Evolutionary conservation across 2,329 filamentous ascomycete genomes (phyloP).

Genomic region (Trichophyton mentagrophytes): DNA sequence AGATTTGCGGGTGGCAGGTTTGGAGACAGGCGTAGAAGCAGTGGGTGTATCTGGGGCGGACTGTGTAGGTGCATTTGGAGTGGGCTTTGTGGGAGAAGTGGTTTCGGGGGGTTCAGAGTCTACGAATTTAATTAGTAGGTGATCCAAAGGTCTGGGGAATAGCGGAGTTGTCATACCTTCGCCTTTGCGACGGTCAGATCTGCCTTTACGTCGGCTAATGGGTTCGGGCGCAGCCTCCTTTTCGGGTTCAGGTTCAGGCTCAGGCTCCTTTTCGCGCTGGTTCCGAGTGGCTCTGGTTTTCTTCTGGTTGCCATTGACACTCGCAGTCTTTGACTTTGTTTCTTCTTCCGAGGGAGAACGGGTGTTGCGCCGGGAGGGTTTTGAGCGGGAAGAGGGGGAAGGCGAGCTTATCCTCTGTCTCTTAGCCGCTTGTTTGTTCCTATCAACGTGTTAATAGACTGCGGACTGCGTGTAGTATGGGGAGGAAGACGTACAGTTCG

Average conservation of each 20-base stretch:
- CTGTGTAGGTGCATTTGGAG: constrained; percentile 27
- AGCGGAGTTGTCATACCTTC: constrained; percentile 48
- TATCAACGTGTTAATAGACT: constrained; percentile 25
- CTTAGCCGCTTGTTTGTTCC: constrained; percentile 60
- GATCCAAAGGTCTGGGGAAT: not conserved
- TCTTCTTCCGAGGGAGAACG: constrained; percentile 54
- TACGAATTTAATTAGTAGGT: not conserved
- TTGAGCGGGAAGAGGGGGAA: constrained; percentile 49
- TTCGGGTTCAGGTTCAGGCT: constrained; percentile 56
- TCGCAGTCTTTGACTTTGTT: constrained; percentile 28
- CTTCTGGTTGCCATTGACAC: constrained; percentile 35
- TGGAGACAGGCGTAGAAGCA: constrained; percentile 24
- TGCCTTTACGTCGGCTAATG: constrained; percentile 65
- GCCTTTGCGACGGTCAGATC: constrained; percentile 64
- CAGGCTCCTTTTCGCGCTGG: constrained; percentile 37
- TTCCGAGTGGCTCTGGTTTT: constrained; percentile 48
- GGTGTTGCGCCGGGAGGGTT: constrained; percentile 34
- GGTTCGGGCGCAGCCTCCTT: constrained; percentile 56
- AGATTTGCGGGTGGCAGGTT: constrained; percentile 46
- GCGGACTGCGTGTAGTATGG: not conserved
- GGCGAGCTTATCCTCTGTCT: constrained; percentile 71
- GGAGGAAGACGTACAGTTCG: constrained; percentile 61
- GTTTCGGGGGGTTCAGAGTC: constrained; percentile 62
- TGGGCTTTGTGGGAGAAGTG: constrained; percentile 40
- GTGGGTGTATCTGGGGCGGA: constrained; percentile 32